Conservation (phyloP, 192 early-diverging fungal genomes). For the Pilobolus umbonatus region DNA sequence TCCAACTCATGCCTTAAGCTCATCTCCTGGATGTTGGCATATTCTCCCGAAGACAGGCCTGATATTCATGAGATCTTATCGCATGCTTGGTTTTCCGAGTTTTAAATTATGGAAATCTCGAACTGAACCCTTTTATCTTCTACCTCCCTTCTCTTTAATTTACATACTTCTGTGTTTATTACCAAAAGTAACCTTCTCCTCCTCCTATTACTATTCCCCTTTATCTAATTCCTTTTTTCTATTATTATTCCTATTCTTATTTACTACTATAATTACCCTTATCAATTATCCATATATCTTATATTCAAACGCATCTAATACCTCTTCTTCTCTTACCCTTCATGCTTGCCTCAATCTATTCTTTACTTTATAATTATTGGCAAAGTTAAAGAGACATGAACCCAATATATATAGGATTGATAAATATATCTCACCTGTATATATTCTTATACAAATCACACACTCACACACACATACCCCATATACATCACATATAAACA, state of each 20-base stretch:
- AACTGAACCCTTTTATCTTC: constrained; percentile 1
- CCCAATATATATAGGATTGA: no score
- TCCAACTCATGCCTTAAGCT: constrained; percentile 49
- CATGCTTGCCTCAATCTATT: no score
- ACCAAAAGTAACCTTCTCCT: neutral
- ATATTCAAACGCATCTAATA: no score
- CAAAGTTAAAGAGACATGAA: no score
- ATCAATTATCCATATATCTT: no score
- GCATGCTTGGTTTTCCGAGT: constrained; percentile 54
- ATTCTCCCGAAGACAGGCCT: constrained; percentile 51
- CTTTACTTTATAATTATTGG: no score
- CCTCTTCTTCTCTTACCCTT: no score
- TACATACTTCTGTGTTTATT: neutral
- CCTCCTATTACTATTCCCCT: neutral
- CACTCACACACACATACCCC: no score
- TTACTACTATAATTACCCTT: constrained; percentile 9
- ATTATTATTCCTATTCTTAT: neutral
- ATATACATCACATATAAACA: no score
- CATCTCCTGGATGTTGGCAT: constrained; percentile 62
- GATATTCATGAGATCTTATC: constrained; percentile 56
- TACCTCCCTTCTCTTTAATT: neutral
- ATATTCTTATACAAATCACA: no score
- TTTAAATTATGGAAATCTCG: constrained; percentile 10
- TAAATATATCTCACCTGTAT: no score
- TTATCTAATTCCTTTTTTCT: constrained; percentile 3